phyloP scores from a whole-genome alignment of 1,139 yeast genomes.

The Eremothecium coryli region DNA sequence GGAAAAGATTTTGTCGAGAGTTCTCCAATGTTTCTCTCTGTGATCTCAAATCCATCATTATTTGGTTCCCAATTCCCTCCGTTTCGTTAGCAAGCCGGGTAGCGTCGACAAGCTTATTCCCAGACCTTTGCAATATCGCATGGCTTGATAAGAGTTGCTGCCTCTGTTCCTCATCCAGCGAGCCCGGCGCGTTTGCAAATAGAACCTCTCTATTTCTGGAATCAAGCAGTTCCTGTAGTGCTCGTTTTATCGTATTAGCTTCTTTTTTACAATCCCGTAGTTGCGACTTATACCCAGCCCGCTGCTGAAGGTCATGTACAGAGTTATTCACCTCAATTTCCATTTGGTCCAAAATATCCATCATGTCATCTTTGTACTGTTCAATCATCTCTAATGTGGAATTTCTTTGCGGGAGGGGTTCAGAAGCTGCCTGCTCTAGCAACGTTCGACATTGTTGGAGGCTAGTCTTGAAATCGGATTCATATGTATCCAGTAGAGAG shows the following conservation, averaged over 20 bases:
- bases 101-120: constrained; percentile 77
- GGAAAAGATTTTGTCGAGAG: constrained; percentile 72
- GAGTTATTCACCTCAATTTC: constrained; percentile 28
- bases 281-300: constrained; percentile 22
- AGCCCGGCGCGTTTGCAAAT: constrained; percentile 19
- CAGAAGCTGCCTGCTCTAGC: constrained; percentile 17
- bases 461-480: constrained; percentile 27
- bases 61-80: constrained; percentile 84
- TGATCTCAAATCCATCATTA: constrained; percentile 77
- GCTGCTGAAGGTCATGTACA: constrained; percentile 16
- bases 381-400: constrained; percentile 23
- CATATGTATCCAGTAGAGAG: constrained; percentile 24
- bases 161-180: constrained; percentile 58
- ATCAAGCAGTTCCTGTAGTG: constrained; percentile 24
- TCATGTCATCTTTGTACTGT: constrained; percentile 26
- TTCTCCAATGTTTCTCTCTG: constrained; percentile 89
- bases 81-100: constrained; percentile 90
- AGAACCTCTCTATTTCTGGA: constrained; percentile 23
- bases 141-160: constrained; percentile 72
- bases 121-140: constrained; percentile 71
- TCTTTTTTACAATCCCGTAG: constrained; percentile 25
- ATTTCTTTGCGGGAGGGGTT: constrained; percentile 22
- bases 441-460: constrained; percentile 21
- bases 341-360: constrained; percentile 29
- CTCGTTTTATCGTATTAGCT: constrained; percentile 19